phyloP scores from a whole-genome alignment of 257 asterid species.

The Pogostemon cablin region DNA sequence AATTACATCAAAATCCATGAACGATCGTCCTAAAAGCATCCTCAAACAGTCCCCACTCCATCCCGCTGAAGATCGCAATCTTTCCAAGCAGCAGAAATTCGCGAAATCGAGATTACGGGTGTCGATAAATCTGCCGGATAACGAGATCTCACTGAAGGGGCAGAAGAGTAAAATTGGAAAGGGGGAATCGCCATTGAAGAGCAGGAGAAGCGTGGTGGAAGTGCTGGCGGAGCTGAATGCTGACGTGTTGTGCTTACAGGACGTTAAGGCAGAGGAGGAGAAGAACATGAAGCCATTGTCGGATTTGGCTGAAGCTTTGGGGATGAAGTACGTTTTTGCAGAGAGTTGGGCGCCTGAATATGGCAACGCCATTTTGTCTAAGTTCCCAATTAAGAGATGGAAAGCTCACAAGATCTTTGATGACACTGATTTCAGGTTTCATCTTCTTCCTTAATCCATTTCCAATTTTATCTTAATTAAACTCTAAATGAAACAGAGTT shows the following conservation, averaged over 20 bases:
- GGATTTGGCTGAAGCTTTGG: slow-evolving; percentile 81
- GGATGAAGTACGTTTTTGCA: slow-evolving; percentile 92
- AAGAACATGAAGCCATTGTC: slow-evolving; percentile 88
- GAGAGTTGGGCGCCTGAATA: slow-evolving; percentile 99
- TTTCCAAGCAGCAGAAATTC: slow-evolving; percentile 52
- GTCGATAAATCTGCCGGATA: slow-evolving; percentile 88
- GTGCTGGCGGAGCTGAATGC: slow-evolving; percentile 80
- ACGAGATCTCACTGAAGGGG: slow-evolving; percentile 83
- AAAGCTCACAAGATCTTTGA: slow-evolving; percentile 75
- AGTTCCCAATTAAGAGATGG: slow-evolving; percentile 93
- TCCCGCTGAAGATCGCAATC: neutral
- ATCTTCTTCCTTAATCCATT: neutral
- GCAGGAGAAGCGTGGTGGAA: slow-evolving; percentile 58
- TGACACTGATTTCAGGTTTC: slow-evolving; percentile 85
- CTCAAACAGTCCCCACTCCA: slow-evolving; percentile 80
- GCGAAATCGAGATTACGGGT: slow-evolving; percentile 77
- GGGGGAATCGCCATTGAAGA: slow-evolving; percentile 62
- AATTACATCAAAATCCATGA: slow-evolving; percentile 49
- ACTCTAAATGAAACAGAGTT: too few relatives aligned
- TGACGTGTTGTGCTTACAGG: slow-evolving; percentile 84
- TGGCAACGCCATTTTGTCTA: slow-evolving; percentile 87
- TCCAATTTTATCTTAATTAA: too few relatives aligned
- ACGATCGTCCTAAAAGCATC: slow-evolving; percentile 74
- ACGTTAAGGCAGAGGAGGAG: slow-evolving; percentile 96
- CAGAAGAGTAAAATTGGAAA: slow-evolving; percentile 41